phyloP scores from a whole-genome alignment of 805 yeast genomes.

The Yarrowia sp. region DNA sequence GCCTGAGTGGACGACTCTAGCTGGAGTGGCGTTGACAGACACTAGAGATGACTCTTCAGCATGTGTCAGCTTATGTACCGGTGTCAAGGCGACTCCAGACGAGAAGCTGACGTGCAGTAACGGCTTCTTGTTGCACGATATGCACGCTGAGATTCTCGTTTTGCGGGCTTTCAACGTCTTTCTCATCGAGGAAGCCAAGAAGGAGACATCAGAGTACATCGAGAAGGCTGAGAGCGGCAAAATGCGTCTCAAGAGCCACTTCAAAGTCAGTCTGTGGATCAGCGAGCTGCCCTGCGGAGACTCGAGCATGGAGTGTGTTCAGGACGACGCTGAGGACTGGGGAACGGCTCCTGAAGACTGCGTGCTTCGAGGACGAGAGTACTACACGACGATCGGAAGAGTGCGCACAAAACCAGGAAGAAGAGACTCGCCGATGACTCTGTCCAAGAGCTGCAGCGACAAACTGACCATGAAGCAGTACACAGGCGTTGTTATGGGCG shows the following conservation, averaged over 20 bases:
- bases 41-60: conserved; percentile 31
- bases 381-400: conserved; percentile 54
- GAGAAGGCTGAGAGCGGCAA: conserved; percentile 25
- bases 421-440: conserved; percentile 64
- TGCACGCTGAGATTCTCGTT: conserved; percentile 84
- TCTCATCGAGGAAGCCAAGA: conserved; percentile 49
- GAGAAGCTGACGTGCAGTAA: conserved; percentile 42
- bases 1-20: conserved; percentile 80
- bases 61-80: conserved; percentile 63
- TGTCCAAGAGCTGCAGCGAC: conserved; percentile 87
- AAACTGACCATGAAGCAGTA: conserved; percentile 65
- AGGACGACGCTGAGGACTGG: conserved; percentile 34
- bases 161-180: conserved; percentile 66
- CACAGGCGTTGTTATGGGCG: conserved; percentile 39
- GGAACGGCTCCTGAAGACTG: conserved; percentile 28
- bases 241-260: conserved; percentile 45
- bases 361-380: conserved; percentile 60
- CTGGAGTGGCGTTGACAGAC: conserved; percentile 56
- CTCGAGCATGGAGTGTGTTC: conserved; percentile 58
- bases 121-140: conserved; percentile 76
- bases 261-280: conserved; percentile 51
- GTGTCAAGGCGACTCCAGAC: conserved; percentile 76
- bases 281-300: conserved; percentile 87
- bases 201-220: background rate
- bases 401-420: conserved; percentile 95